These are phyloP conservation scores for Setaria italica DNA, from an alignment of 202 grass and related monocot species.

Conservation along the genomic window DNA sequence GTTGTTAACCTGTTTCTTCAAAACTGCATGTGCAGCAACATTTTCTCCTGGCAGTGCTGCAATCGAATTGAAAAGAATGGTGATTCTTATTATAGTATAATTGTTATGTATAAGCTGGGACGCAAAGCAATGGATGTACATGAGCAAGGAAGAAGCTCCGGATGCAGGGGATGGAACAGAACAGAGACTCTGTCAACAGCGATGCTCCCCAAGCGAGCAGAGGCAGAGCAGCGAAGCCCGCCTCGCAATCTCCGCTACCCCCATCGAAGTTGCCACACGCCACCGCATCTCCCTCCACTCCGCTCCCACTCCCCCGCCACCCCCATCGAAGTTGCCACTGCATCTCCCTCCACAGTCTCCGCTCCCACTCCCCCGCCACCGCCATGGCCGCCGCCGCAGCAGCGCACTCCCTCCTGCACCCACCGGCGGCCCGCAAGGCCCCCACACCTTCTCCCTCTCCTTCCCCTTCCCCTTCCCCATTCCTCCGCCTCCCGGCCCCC, in stretches of 20 bases:
- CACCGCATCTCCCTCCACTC: no score
- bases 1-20: no score
- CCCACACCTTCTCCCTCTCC: not conserved
- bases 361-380: not conserved
- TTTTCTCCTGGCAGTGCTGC: no score
- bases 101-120: no score
- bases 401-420: conserved; percentile 43
- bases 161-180: no score
- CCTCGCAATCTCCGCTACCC: conserved; percentile 2
- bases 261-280: no score
- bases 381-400: not conserved
- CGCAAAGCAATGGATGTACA: no score
- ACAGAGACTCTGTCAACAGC: not conserved
- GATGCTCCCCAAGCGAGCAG: not conserved
- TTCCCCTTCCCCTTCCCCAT: not conserved
- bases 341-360: not conserved
- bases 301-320: not conserved
- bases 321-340: not conserved
- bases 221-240: no score
- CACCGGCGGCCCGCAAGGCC: not conserved
- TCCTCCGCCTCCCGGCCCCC: not conserved
- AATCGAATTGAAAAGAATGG: no score
- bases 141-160: no score
- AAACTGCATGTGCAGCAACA: no score
- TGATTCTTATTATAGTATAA: no score